A percentile compares a stretch with the other conserved stretches of the same genome.
These are phyloP conservation scores for Saccharomyces pastorianus DNA, from an alignment of 1,139 yeast genomes.

Conservation along the genomic window DNA sequence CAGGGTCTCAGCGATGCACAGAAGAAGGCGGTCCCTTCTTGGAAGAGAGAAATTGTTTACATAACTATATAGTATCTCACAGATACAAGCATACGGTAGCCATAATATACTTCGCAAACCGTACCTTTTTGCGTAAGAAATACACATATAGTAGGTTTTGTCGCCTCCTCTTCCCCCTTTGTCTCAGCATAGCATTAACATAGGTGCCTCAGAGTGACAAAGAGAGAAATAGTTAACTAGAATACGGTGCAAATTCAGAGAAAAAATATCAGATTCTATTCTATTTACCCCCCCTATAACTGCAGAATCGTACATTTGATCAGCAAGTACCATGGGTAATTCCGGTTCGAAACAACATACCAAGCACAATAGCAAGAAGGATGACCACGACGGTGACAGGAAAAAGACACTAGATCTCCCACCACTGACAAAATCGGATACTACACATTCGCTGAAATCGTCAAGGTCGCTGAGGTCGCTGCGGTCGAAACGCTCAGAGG, in stretches of 20 bases:
- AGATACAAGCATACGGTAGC: not conserved
- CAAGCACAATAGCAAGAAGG: constrained; percentile 11
- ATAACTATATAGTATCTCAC: not conserved
- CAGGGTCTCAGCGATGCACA: not conserved
- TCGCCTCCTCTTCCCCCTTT: not conserved
- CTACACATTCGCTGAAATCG: constrained; percentile 45
- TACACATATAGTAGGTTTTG: not conserved
- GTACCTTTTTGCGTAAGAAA: not conserved
- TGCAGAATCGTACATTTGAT: constrained; percentile 1
- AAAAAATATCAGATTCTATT: not conserved
- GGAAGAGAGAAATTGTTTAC: not conserved
- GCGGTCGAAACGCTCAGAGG: constrained; percentile 33
- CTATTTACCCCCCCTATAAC: not conserved
- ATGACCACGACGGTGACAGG: constrained; percentile 13
- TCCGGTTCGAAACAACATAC: constrained; percentile 23
- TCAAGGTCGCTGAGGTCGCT: constrained; percentile 43
- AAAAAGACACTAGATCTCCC: constrained; percentile 35
- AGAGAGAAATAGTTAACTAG: not conserved
- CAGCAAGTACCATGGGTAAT: constrained; percentile 24
- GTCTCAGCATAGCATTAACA: not conserved
- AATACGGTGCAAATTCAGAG: not conserved
- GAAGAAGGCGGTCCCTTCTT: not conserved
- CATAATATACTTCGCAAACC: not conserved
- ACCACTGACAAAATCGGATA: constrained; percentile 43
- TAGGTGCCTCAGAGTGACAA: not conserved